Base-by-base conservation (phyloP, 305 asterid genomes). In the Lippia alba region DNA sequence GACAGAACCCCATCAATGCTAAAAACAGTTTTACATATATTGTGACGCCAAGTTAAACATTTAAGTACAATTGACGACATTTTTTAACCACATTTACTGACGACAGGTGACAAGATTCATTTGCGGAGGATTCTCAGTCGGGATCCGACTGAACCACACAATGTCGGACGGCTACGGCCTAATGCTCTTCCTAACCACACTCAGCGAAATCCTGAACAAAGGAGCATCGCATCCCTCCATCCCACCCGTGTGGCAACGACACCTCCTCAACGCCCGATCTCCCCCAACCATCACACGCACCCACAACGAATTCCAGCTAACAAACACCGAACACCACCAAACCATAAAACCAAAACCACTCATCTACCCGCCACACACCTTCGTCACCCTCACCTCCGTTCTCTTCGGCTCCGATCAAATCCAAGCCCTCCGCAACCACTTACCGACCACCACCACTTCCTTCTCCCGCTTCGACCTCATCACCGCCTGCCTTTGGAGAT, bases 401-500 rank as follows among this genome's bases (percentile, higher is more conserved):
- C 51, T 48, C 53, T 70, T 70, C 3, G 60, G 44, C n/a, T 54
- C 51, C 34, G 36, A 36, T 17, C 68, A 70, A 24, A 70, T 70
- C 10, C 67, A 49, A 34, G 51, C 60, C 4, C 68, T 60, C 36
- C 39, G 40, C 3, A 19, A 32, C 36, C 74, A 33, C 14, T 5
- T 69, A 20, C 56, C 17, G 15, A 15, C 11, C 48, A 46, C n/a
- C 12, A 15, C 8, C 8, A 8, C 12, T 0, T 18, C 60, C 14
- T 8, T 6, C 4, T 15, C 71, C 10, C 62, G 11, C 24, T 70
- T 71, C 8, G 80, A 77, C 0, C 17, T 80, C 0, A 61, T 77
- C 3, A 51, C 64, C 0, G 80, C 82, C 0, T 67, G 64, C 41
- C 12, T 80, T 8, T 77, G 78, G 80, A 75, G 53, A 41, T 81